A percentile compares a stretch with the other conserved stretches of the same genome.
These are phyloP conservation scores for Neofusicoccum sp. DNA, from an alignment of 2,329 filamentous ascomycete genomes.

Conservation along the genomic window DNA sequence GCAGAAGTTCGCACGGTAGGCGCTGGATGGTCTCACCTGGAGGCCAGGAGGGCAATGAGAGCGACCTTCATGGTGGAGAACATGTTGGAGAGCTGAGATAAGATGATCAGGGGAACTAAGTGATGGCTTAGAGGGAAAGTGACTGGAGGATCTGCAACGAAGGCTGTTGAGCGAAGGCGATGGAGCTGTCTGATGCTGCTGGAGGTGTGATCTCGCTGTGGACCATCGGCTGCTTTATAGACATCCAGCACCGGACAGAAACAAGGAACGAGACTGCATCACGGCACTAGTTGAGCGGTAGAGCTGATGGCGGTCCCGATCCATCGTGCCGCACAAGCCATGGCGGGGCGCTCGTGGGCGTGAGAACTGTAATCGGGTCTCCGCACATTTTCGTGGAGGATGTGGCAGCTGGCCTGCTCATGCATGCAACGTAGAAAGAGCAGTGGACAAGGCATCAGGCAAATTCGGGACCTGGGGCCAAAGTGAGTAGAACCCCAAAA, in stretches of 20 bases:
- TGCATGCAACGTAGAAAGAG: constrained; percentile 12
- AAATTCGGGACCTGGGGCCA: neutral
- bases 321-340: neutral
- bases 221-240: constrained; percentile 19
- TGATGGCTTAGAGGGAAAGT: constrained; percentile 17
- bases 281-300: no score
- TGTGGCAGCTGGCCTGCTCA: neutral
- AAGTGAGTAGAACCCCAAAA: neutral
- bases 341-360: constrained; percentile 9
- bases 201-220: constrained; percentile 18
- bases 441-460: constrained; percentile 1
- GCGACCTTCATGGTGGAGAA: constrained; percentile 16
- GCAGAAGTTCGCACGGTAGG: neutral
- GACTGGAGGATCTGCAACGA: constrained; percentile 21
- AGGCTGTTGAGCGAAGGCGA: constrained; percentile 14
- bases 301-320: constrained; percentile 1
- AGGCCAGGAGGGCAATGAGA: constrained; percentile 14
- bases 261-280: neutral
- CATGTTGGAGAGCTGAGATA: constrained; percentile 1
- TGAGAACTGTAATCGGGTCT: constrained; percentile 17
- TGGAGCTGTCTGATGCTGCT: constrained; percentile 16
- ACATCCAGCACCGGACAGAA: neutral
- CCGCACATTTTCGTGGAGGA: constrained; percentile 16
- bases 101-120: constrained; percentile 18
- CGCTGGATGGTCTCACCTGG: neutral